phyloP scores from a whole-genome alignment of 2,329 filamentous ascomycete genomes.

The Gnomoniopsis smithogilvyi region DNA sequence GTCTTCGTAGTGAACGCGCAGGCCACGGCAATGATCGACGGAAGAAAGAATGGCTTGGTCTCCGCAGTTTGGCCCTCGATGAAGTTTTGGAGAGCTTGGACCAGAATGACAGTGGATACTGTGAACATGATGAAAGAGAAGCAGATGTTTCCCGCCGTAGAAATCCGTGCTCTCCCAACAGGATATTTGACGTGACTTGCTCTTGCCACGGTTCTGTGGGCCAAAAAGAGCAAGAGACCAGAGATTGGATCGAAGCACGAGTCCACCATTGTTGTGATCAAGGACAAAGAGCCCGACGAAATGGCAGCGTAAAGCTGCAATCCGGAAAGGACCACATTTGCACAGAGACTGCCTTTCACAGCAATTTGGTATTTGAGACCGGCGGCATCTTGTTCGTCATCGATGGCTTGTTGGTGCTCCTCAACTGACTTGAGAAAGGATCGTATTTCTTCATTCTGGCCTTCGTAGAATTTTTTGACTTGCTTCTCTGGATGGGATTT shows the following conservation, averaged over 20 bases:
- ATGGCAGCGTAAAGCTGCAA: slow-evolving; percentile 88
- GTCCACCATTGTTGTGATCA: slow-evolving; percentile 97
- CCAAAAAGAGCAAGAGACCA: slow-evolving; percentile 81
- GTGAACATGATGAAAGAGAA: slow-evolving; percentile 96
- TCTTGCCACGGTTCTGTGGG: slow-evolving; percentile 79
- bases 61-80: slow-evolving; percentile 43
- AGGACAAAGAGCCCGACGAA: slow-evolving; percentile 82
- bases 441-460: slow-evolving; percentile 90
- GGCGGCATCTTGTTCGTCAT: slow-evolving; percentile 75
- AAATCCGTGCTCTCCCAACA: slow-evolving; percentile 86
- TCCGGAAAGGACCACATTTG: slow-evolving; percentile 74
- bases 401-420: slow-evolving; percentile 79
- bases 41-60: slow-evolving; percentile 69
- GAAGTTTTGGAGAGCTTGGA: slow-evolving; percentile 75
- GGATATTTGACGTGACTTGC: slow-evolving; percentile 86
- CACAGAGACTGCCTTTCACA: slow-evolving; percentile 65
- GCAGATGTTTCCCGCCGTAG: slow-evolving; percentile 91
- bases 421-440: slow-evolving; percentile 88
- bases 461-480: slow-evolving; percentile 79
- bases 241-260: slow-evolving; percentile 88
- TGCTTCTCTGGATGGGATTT: background rate
- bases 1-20: slow-evolving; percentile 85
- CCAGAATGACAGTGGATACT: slow-evolving; percentile 88
- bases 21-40: slow-evolving; percentile 79
- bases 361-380: slow-evolving; percentile 71